Base-by-base conservation (phyloP, 768 basidiomycete genomes). In the Royoungia palumana region DNA sequence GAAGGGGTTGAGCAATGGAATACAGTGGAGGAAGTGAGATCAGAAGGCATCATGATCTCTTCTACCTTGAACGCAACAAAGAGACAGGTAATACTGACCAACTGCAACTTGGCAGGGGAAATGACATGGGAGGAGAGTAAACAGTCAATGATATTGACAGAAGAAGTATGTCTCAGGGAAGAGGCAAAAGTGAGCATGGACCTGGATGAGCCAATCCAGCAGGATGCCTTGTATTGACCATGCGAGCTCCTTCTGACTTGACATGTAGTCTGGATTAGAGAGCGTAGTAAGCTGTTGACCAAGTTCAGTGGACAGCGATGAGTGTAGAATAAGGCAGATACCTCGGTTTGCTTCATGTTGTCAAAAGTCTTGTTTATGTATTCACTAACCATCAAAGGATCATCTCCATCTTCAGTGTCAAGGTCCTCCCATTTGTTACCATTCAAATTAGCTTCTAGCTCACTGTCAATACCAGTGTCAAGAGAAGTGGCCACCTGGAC, bases 311-410 rank as follows among this genome's bases (percentile, higher is more conserved):
- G 16, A 20, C 7, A 24, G 35, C 4, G 6, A 5, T n/a, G 0
- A 7, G 10, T 20, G 3, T 16, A 20, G 4, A 14, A 30, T 20
- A 25, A 17, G 35, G 41, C 25, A 34, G 75, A 40, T 62, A 94
- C 94, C 81, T 97, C 93, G 50, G 85, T 75, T 52, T 80, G 71
- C 64, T 85, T 89, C 72, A 97, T 78, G 71, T 99, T 97, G 48
- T 87, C 74, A 72, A 94, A 94, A 53, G 97, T 94, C 50, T 98
- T 96, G 22, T 75, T 75, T 43, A 96, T 94, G 62, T 99, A 99
- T 69, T 97, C 92, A 71, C 86, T 87, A 56, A 96, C 94, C 94
- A 97, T 97, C 51, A 91, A 75, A 13, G 95, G 96, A 62, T 99
- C 95, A 43, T 94, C 92, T 45, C 75, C 82, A 64, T 97, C 94